Evolutionary conservation across 1,139 yeast genomes (phyloP).

Genomic region (Scheffersomyces segobiensis): DNA sequence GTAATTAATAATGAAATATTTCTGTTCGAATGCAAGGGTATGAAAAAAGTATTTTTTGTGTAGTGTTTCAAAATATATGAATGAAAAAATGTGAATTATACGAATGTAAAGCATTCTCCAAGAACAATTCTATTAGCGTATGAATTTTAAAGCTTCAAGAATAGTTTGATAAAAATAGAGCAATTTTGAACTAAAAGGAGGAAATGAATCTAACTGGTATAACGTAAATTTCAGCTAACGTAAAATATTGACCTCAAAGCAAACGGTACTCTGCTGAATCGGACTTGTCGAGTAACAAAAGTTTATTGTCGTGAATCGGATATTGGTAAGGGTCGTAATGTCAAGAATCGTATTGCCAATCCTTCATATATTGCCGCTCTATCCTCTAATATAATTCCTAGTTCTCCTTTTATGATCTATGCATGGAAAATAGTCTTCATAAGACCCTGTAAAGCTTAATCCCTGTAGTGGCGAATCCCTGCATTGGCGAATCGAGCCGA

Average conservation of each 20-base stretch:
- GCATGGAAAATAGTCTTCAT: not conserved
- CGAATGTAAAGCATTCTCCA: too few relatives aligned
- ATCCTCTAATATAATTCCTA: not conserved
- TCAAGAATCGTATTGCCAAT: not conserved
- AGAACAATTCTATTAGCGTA: too few relatives aligned
- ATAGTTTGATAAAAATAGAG: too few relatives aligned
- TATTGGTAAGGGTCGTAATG: not conserved
- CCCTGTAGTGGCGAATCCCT: not conserved
- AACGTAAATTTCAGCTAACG: too few relatives aligned
- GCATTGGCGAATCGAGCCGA: not conserved
- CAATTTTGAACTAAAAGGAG: too few relatives aligned
- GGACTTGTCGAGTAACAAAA: not conserved
- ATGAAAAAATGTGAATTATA: too few relatives aligned
- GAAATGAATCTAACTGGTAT: too few relatives aligned
- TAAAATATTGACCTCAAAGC: not conserved
- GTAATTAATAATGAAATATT: too few relatives aligned
- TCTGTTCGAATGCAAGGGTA: not conserved
- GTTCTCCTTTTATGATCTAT: not conserved
- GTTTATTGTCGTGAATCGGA: not conserved
- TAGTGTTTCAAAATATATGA: too few relatives aligned
- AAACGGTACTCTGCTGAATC: too few relatives aligned
- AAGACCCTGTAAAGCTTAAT: not conserved
- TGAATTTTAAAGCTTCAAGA: too few relatives aligned
- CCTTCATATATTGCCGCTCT: not conserved
- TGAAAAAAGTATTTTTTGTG: too few relatives aligned